Evolutionary conservation across 1,284 basidiomycete genomes (phyloP), one percentile per base, ranked within the genome.

Genomic region (Neolentinus lepideus): DNA sequence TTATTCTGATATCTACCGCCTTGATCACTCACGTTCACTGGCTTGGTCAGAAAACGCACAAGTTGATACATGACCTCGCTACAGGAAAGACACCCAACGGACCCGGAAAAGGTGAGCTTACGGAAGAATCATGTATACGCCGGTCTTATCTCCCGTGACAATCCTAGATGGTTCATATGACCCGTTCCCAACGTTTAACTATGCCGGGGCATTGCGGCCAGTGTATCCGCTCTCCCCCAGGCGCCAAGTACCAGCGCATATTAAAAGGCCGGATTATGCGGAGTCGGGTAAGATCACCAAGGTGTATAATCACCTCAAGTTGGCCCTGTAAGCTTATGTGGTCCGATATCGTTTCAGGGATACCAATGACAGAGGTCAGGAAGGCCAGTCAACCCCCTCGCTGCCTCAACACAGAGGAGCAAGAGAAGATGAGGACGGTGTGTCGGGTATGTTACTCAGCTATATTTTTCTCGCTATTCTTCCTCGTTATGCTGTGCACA

Each of bases 201-300:
- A 80, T 69, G 84, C 90, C 27, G 91, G 91, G n/a, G 61, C 78
- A 1, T 53, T 92, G 55, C 80, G 85, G 56, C 89, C 91, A 1
- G 75, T 79, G 47, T 92, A 92, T 69, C 92, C 92, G 35, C 75
- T 90, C 38, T 86, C 88, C 16, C 76, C 85, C 14, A 81, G 72
- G 59, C 85, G 91, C 43, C 65, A 65, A 12, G 81, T 94, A 2
- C 92, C 91, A 8, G 79, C 76, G 25, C 82, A 89, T 62, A 92
- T 94, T 61, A 77, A 75, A n/a, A 75, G 79, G 55, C 92, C 91
- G 9, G 92, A 94, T 61, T 92, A 93, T 69, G 86, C 84, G 51
- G 76, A 79, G 62, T 78, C 85, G 64, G 85, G 90, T 88, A 72
- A 62, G 77, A 56, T 65, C 43, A 64, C 58, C 51, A 57, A 58